Conservation (phyloP, 2,329 filamentous ascomycete genomes). For the Endocalyx cinctus region DNA sequence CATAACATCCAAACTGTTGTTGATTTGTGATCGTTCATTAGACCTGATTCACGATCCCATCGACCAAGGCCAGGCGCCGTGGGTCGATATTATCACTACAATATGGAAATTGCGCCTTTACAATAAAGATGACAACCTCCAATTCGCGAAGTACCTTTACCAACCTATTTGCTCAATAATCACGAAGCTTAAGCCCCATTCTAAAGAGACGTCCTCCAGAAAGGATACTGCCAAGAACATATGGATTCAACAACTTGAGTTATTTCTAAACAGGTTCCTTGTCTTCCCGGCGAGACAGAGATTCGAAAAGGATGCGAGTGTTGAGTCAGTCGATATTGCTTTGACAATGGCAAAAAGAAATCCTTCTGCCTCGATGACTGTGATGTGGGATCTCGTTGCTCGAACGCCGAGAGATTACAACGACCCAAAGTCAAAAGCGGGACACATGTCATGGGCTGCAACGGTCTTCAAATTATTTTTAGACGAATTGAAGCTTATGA, state of each 20-base stretch:
- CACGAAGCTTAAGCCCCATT: constrained; percentile 33
- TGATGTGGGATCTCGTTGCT: constrained; percentile 34
- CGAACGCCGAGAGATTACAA: constrained; percentile 21
- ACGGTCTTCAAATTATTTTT: constrained; percentile 20
- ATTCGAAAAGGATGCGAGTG: constrained; percentile 39
- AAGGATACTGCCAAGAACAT: constrained; percentile 25
- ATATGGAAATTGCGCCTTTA: constrained; percentile 54
- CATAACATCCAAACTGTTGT: constrained; percentile 41
- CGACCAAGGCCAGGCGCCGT: constrained; percentile 35
- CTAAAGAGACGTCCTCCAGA: too few relatives aligned
- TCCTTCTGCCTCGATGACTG: constrained; percentile 33
- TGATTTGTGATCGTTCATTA: constrained; percentile 38
- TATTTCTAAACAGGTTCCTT: constrained; percentile 46
- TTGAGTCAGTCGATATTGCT: constrained; percentile 37
- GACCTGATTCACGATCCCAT: constrained; percentile 26
- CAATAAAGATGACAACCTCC: constrained; percentile 39
- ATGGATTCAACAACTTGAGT: constrained; percentile 44
- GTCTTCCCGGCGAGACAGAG: constrained; percentile 46
- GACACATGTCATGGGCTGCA: constrained; percentile 23
- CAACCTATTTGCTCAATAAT: constrained; percentile 34
- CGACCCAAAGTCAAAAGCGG: constrained; percentile 24
- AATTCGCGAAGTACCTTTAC: constrained; percentile 46
- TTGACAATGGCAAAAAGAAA: constrained; percentile 33
- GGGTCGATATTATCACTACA: constrained; percentile 41
- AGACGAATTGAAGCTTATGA: constrained; percentile 13